phyloP scores from a whole-genome alignment of 176 grass and related monocot species.

The Dactylis glomerata region DNA sequence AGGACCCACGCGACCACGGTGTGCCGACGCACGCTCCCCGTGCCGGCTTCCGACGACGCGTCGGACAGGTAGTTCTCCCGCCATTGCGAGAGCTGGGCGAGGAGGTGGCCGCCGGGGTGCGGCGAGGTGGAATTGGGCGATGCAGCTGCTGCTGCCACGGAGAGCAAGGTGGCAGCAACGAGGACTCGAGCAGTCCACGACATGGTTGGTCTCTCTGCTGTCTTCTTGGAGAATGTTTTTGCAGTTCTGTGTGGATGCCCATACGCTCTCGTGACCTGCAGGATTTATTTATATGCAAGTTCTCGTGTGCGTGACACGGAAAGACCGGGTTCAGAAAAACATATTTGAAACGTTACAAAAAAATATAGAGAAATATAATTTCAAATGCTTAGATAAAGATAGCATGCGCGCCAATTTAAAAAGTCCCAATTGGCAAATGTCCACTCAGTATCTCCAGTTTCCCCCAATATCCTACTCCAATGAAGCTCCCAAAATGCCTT shows the following conservation, averaged over 20 bases:
- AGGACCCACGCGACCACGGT: constrained; percentile 45
- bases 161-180: constrained; percentile 13
- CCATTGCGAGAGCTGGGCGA: constrained; percentile 43
- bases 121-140: constrained; percentile 27
- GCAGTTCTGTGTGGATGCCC: background rate
- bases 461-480: background rate
- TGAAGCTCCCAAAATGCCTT: background rate
- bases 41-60: background rate
- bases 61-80: constrained; percentile 28
- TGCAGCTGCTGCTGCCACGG: background rate
- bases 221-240: background rate
- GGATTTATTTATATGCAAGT: constrained; percentile 4
- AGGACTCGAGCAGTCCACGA: constrained; percentile 6
- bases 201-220: constrained; percentile 21
- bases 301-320: background rate
- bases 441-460: background rate
- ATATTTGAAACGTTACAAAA: background rate
- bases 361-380: background rate
- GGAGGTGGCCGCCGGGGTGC: constrained; percentile 8
- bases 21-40: background rate
- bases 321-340: background rate
- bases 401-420: background rate
- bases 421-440: background rate
- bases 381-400: background rate
- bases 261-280: background rate